Evolutionary conservation across 768 basidiomycete genomes (phyloP).

Genomic region (Mycena metata): DNA sequence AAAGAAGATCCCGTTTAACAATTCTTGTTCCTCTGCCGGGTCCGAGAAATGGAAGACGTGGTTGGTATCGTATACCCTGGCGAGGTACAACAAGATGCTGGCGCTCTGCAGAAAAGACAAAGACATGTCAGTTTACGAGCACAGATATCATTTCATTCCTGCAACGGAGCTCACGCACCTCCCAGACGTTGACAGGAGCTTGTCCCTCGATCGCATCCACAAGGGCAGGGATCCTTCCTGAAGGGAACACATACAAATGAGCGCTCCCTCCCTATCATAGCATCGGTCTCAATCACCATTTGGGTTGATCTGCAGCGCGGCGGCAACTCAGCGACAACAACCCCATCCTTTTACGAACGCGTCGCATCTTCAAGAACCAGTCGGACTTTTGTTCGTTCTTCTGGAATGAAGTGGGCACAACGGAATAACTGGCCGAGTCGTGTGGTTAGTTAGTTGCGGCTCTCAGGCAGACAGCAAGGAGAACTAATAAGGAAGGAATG

Average conservation of each 20-base stretch:
- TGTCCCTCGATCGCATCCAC: constrained; percentile 17
- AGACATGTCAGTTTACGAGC: constrained; percentile 2
- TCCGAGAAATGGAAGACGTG: constrained; percentile 21
- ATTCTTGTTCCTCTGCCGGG: constrained; percentile 18
- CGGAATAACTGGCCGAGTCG: constrained; percentile 8
- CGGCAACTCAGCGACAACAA: constrained; percentile 9
- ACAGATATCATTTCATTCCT: neutral
- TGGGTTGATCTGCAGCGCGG: constrained; percentile 17
- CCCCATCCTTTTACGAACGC: constrained; percentile 3
- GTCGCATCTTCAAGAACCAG: constrained; percentile 16
- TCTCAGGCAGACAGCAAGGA: neutral
- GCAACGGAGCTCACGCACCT: constrained; percentile 14
- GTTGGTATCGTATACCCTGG: constrained; percentile 22
- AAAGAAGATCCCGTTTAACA: constrained; percentile 19
- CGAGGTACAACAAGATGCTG: constrained; percentile 19
- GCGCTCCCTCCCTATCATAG: constrained; percentile 2
- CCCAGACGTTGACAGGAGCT: constrained; percentile 19
- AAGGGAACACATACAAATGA: constrained; percentile 2
- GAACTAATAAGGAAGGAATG: no score
- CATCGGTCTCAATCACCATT: constrained; percentile 20
- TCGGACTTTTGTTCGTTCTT: constrained; percentile 24
- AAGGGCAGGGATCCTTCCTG: constrained; percentile 20
- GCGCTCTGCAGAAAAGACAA: constrained; percentile 2
- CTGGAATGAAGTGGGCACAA: constrained; percentile 17
- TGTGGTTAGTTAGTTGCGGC: neutral